Evolutionary conservation across 106 monocot species (phyloP).

Genomic region (Xerophyta viscosa): DNA sequence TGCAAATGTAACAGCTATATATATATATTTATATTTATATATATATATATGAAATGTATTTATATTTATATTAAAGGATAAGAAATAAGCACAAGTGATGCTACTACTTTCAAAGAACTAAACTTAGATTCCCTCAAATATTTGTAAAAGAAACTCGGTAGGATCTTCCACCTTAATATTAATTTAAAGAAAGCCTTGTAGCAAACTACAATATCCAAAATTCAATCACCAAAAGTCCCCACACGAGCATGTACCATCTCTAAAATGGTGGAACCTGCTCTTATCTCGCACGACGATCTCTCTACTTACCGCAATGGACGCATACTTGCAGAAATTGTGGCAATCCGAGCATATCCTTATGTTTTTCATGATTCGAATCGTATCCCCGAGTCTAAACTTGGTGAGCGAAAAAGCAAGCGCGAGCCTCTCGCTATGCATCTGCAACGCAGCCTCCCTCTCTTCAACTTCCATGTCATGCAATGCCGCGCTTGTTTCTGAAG

Average conservation of each 20-base stretch:
- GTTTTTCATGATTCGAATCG: conserved; percentile 30
- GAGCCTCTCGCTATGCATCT: conserved; percentile 24
- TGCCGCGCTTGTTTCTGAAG: conserved; percentile 7
- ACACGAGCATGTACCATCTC: conserved; percentile 22
- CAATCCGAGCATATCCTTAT: conserved; percentile 25
- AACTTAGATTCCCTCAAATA: no score
- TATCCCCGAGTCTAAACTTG: neutral
- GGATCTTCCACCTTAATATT: no score
- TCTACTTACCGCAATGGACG: conserved; percentile 8
- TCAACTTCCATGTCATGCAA: conserved; percentile 29
- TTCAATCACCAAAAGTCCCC: conserved; percentile 23
- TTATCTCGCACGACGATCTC: conserved; percentile 36
- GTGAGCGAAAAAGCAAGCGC: conserved; percentile 16
- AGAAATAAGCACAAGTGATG: no score
- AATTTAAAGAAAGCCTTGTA: no score
- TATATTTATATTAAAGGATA: no score
- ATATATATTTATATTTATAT: no score
- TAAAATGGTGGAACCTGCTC: conserved; percentile 34
- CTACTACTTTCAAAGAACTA: no score
- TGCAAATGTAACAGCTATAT: no score
- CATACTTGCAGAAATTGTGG: conserved; percentile 17
- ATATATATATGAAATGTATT: no score
- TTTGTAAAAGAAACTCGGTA: no score
- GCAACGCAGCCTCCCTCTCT: conserved; percentile 24
- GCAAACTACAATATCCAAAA: no score